phyloP scores from a whole-genome alignment of 306 rosid species.

The Vigna radiata region DNA sequence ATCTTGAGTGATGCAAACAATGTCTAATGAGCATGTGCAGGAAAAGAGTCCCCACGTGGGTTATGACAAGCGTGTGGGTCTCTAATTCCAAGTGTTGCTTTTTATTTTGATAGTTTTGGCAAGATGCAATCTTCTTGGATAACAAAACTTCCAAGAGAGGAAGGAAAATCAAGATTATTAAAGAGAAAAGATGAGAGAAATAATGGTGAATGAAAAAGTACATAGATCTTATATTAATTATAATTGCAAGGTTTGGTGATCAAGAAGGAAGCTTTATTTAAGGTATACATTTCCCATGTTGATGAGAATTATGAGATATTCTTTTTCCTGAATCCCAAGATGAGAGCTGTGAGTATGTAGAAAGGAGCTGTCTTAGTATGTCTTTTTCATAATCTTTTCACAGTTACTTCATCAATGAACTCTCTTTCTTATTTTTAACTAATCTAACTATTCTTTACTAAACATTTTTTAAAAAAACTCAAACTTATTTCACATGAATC shows the following conservation, averaged over 20 bases:
- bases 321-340: slow-evolving; percentile 39
- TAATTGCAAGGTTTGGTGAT: slow-evolving; percentile 29
- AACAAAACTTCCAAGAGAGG: slow-evolving; percentile 49
- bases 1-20: slow-evolving; percentile 54
- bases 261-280: slow-evolving; percentile 11
- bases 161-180: slow-evolving; percentile 43
- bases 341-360: slow-evolving; percentile 58
- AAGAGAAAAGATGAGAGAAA: slow-evolving; percentile 9
- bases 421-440: neutral
- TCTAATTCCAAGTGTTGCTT: slow-evolving; percentile 47
- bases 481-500: neutral
- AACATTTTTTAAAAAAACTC: neutral
- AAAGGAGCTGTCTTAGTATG: slow-evolving; percentile 56
- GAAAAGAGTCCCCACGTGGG: slow-evolving; percentile 68
- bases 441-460: neutral
- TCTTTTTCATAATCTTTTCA: no score
- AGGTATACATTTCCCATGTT: slow-evolving; percentile 4
- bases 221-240: slow-evolving; percentile 5
- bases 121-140: slow-evolving; percentile 44
- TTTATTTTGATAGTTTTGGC: slow-evolving; percentile 50
- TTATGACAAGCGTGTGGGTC: slow-evolving; percentile 70
- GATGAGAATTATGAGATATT: slow-evolving; percentile 35
- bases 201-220: slow-evolving; percentile 25
- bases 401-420: neutral
- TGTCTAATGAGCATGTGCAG: slow-evolving; percentile 67